A percentile compares a stretch with the other conserved stretches of the same genome.
Conservation (phyloP, 2,329 filamentous ascomycete species). For the Apiospora malaysiana region DNA sequence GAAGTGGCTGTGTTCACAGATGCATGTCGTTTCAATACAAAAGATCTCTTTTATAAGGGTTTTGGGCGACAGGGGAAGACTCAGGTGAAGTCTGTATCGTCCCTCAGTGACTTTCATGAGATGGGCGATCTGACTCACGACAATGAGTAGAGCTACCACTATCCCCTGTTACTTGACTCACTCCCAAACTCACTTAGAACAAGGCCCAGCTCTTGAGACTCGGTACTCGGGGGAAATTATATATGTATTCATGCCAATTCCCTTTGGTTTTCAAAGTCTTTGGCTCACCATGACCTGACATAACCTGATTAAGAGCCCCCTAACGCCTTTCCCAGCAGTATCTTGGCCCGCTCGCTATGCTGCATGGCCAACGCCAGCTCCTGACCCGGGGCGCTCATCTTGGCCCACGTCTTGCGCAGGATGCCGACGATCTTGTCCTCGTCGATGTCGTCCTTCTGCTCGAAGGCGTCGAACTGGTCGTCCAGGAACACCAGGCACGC, state of each 20-base stretch:
- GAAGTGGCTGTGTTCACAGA: too few species aligned
- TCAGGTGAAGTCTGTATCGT: too few species aligned
- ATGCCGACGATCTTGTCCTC: slow-evolving; percentile 79
- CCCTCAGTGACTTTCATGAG: too few species aligned
- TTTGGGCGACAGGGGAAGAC: background rate
- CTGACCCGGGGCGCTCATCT: slow-evolving; percentile 71
- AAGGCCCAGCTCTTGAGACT: background rate
- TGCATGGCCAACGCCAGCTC: slow-evolving; percentile 70
- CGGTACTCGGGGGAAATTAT: background rate
- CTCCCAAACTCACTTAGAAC: background rate
- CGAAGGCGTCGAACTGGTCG: slow-evolving; percentile 84
- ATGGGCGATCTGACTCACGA: background rate
- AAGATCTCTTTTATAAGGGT: too few species aligned
- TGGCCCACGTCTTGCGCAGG: slow-evolving; percentile 75
- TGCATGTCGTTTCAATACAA: too few species aligned
- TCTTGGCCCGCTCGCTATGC: slow-evolving; percentile 66
- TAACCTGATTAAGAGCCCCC: slow-evolving; percentile 31
- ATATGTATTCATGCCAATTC: background rate
- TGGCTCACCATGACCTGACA: too few species aligned
- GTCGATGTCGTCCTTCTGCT: slow-evolving; percentile 67
- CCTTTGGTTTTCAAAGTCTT: background rate
- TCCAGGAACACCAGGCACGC: slow-evolving; percentile 88
- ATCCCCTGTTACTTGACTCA: background rate
- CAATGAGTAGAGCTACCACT: too few species aligned
- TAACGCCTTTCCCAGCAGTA: slow-evolving; percentile 68